Evolutionary conservation across 1,284 basidiomycete species (phyloP), one percentile per base, ranked within the genome.

Genomic region (Cutaneotrichosporon sp.): DNA sequence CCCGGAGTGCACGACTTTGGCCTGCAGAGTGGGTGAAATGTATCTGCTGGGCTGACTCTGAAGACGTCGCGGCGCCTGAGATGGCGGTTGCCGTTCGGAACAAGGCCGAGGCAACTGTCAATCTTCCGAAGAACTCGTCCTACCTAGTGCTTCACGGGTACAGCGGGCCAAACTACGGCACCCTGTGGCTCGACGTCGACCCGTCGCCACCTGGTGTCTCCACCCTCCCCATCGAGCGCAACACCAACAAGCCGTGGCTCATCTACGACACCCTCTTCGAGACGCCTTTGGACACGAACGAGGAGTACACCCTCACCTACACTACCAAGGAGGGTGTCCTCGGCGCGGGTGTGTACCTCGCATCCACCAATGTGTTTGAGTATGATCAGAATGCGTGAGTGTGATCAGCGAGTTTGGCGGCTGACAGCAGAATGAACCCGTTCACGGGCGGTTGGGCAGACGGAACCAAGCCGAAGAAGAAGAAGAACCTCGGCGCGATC

Each of bases 211-310:
- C 47, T 3, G 47, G 47, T 4, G n/a, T 50, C 47, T 50, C 47
- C 25, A 50, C 24, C 27, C 47, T 50, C 27, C 47, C 47, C 5
- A 31, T 50, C 27, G 16, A 50, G 47, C 25, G 25, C 9, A 18
- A 50, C 25, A 50, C 47, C 13, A 50, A 50, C 47, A 50, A 50
- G 47, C 47, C 47, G 9, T 50, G 47, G 47, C 27, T 50, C 2
- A 18, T n/a, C 14, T 50, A 50, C 47, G 25, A 50, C 47, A 18
- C 47, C 1, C 18, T 50, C 16, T 50, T 50, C 25, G 47, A 50
- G 24, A 18, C 27, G 6, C 47, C 47, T 31, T 3, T 50, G 25
- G 47, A 50, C 25, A 27, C 47, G 8, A 31, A 27, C 3, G 13
- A 50, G 16, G 13, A 27, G 18, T 50, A 50, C 47, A 50, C 47